Percentiles rank a stretch among this genome's conserved stretches.
These are phyloP conservation scores for Eimeria falciformis DNA, from an alignment of 169 alveolate species.

Conservation along the genomic window DNA sequence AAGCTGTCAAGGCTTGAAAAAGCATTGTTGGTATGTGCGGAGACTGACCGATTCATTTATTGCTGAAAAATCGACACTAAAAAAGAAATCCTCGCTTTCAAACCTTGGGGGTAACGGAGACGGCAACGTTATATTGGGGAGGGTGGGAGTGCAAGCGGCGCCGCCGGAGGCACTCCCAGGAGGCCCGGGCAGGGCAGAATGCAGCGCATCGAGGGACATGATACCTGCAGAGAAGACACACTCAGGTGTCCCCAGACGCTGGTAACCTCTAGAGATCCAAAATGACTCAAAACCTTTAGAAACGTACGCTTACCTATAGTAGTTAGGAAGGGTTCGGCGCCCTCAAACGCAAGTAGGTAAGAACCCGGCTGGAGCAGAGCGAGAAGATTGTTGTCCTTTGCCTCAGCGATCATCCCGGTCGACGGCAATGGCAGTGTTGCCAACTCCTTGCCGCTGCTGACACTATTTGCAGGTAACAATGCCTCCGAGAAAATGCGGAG, in stretches of 20 bases:
- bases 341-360: constrained; percentile 43
- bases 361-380: constrained; percentile 75
- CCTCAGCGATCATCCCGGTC: constrained; percentile 21
- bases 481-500: constrained; percentile 3
- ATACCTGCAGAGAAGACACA: constrained; percentile 21
- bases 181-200: not conserved
- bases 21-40: not conserved
- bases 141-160: constrained; percentile 23
- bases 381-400: constrained; percentile 47
- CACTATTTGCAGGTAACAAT: not conserved
- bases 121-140: constrained; percentile 53
- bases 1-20: no score
- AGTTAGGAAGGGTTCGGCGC: constrained; percentile 65
- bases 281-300: not conserved
- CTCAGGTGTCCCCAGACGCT: not conserved
- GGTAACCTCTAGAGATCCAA: not conserved
- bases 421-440: constrained; percentile 8
- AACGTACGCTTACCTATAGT: constrained; percentile 49
- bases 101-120: constrained; percentile 45
- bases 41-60: not conserved
- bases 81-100: constrained; percentile 61
- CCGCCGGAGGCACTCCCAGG: constrained; percentile 6
- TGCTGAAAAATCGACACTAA: constrained; percentile 18
- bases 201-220: constrained; percentile 61
- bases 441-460: constrained; percentile 15